phyloP scores from a whole-genome alignment of 1,284 basidiomycete species.

The Neotropicomus parvogracilis region DNA sequence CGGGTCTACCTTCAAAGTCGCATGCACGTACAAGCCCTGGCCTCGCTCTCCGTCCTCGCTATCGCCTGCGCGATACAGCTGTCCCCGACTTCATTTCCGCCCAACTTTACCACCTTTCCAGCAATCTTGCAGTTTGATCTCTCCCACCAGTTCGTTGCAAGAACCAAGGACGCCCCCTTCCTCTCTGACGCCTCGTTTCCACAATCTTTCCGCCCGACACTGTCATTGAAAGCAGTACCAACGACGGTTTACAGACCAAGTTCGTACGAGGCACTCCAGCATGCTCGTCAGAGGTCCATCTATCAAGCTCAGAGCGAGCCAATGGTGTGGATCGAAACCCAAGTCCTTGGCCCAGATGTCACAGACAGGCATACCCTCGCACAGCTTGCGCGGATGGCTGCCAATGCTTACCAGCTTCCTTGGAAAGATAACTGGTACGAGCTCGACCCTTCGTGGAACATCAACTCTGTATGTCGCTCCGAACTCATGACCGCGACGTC shows the following conservation, averaged over 20 bases:
- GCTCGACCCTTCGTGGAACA: conserved; percentile 71
- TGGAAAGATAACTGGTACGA: conserved; percentile 80
- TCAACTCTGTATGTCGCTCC: conserved; percentile 44
- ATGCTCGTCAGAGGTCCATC: conserved; percentile 51
- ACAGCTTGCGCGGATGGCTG: conserved; percentile 87
- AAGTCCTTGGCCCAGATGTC: conserved; percentile 66
- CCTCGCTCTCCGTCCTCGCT: background rate
- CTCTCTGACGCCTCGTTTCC: conserved; percentile 11
- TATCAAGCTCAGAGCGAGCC: conserved; percentile 45
- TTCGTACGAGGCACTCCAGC: conserved; percentile 48
- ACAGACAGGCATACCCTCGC: conserved; percentile 78
- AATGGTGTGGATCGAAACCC: conserved; percentile 55
- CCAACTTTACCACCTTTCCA: background rate
- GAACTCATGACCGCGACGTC: background rate
- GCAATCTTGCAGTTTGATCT: conserved; percentile 26
- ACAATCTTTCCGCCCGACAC: conserved; percentile 14
- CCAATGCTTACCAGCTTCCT: conserved; percentile 82
- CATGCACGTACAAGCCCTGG: conserved; percentile 11
- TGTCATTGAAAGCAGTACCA: conserved; percentile 46
- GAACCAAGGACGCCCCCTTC: background rate
- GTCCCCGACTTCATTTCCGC: background rate
- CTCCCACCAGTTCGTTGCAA: conserved; percentile 17
- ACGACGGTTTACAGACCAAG: conserved; percentile 60
- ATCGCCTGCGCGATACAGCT: conserved; percentile 5
- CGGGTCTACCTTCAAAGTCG: no score